Evolutionary conservation across 805 yeast species (phyloP), one percentile per base, ranked within the genome.

Genomic region (Starmerella khaoyaiensis): DNA sequence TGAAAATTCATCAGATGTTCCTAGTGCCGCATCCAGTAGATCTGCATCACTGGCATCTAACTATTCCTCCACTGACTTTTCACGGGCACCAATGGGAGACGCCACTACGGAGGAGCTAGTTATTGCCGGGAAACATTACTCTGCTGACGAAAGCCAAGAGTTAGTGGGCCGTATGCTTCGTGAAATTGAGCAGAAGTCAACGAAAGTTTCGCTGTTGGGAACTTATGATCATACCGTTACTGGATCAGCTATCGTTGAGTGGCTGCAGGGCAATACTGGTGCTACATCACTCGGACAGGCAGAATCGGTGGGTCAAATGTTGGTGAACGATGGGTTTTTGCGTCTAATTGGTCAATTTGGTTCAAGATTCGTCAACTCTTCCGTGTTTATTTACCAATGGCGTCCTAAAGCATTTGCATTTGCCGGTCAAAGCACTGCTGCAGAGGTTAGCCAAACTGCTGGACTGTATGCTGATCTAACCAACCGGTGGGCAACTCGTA

Each of bases 321-420:
- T 81, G 40, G 58, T 80, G 18, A 58, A 66, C 29, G 55, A 65
- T 35, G 86, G 82, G 0, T 76, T 69, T 45, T 54, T 81, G 24
- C 61, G 69, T 20, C 64, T 74, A 22, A 73, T 79, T 31, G 87
- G 87, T 5, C 67, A 73, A 34, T 71, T 74, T 51, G 67, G 69
- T 33, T 53, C 52, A 36, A 63, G 58, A 35, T 82, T 82, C 57
- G 82, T 77, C 37, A 81, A 79, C 55, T 73, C 83, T 16, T 71
- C 83, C 3, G 76, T 74, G 38, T 72, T 76, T 55, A 67, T 63
- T 50, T 82, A 81, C 52, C 94, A 81, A 57, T 83, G 94, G 94
- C 76, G 73, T 44, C 74, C 74, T 3, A 58, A 65, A 41, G 79
- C 80, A 1, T 79, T 70, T 52, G 72, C 69, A 43, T 61, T 71